phyloP scores from a whole-genome alignment of 1,284 basidiomycete species.

The Puccinia triticina region DNA sequence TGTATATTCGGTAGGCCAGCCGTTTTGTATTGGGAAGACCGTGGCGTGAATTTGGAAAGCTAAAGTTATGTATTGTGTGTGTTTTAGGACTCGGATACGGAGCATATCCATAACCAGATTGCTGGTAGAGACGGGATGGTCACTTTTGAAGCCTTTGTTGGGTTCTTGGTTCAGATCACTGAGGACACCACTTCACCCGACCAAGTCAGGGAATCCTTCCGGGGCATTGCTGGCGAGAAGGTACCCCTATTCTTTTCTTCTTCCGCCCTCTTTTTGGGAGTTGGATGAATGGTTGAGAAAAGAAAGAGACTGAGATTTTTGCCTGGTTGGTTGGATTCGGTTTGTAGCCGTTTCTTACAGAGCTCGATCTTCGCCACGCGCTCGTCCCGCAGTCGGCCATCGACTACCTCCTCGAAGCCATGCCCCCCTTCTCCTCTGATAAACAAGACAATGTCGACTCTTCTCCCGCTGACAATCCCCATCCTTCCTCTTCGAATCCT shows the following conservation, averaged over 20 bases:
- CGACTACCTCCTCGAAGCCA: too few relatives aligned
- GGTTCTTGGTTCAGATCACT: constrained; percentile 88
- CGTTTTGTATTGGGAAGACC: background rate
- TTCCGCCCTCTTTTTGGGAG: too few relatives aligned
- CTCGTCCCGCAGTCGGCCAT: too few relatives aligned
- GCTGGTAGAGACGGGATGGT: constrained; percentile 81
- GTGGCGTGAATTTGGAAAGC: background rate
- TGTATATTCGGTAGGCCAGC: constrained; percentile 74
- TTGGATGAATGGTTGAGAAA: too few relatives aligned
- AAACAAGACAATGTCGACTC: background rate
- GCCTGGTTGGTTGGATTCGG: too few relatives aligned
- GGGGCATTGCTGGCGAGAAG: constrained; percentile 86
- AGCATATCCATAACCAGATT: constrained; percentile 81
- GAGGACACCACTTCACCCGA: constrained; percentile 93
- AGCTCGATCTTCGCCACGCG: too few relatives aligned
- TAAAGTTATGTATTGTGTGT: background rate
- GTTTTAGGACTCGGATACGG: constrained; percentile 81
- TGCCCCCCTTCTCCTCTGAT: constrained; percentile 54
- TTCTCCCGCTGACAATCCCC: background rate
- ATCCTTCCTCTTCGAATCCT: background rate
- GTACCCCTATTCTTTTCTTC: too few relatives aligned
- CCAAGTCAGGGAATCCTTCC: constrained; percentile 90
- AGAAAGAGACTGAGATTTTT: too few relatives aligned
- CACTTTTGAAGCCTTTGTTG: constrained; percentile 91
- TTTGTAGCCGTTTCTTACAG: too few relatives aligned